phyloP scores from a whole-genome alignment of 2,329 filamentous ascomycete species.

The Alternaria arbusti region DNA sequence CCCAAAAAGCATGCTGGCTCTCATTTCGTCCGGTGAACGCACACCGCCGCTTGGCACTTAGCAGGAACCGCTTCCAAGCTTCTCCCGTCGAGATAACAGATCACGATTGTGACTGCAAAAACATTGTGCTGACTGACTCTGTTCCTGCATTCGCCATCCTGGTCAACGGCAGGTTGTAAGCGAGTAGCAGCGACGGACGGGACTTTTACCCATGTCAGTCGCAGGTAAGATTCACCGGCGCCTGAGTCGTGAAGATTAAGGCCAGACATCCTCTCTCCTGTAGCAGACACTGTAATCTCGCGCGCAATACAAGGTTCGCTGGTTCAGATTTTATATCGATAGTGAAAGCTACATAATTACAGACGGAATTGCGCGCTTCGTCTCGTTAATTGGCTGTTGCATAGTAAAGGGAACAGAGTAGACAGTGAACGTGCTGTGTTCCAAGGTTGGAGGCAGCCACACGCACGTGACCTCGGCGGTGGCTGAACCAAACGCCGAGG shows the following conservation, averaged over 20 bases:
- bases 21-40: neutral
- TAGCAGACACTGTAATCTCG: neutral
- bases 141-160: conserved; percentile 9
- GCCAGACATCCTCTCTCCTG: neutral
- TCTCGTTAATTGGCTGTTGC: neutral
- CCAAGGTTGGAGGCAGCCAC: neutral
- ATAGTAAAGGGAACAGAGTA: neutral
- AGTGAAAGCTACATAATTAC: neutral
- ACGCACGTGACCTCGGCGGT: conserved; percentile 17
- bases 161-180: neutral
- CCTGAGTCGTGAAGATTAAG: neutral
- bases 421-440: neutral
- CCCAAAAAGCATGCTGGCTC: conserved; percentile 1
- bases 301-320: neutral
- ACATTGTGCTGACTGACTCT: neutral
- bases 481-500: conserved; percentile 8
- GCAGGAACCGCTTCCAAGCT: neutral
- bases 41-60: conserved; percentile 7
- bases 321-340: neutral
- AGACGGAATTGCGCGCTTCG: neutral
- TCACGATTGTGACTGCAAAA: neutral
- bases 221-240: neutral
- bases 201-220: neutral
- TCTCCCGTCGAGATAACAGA: neutral
- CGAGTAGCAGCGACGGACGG: conserved; percentile 1